Conservation (phyloP, 495 filamentous ascomycete genomes). For the Symbiotaphrina buchneri region DNA sequence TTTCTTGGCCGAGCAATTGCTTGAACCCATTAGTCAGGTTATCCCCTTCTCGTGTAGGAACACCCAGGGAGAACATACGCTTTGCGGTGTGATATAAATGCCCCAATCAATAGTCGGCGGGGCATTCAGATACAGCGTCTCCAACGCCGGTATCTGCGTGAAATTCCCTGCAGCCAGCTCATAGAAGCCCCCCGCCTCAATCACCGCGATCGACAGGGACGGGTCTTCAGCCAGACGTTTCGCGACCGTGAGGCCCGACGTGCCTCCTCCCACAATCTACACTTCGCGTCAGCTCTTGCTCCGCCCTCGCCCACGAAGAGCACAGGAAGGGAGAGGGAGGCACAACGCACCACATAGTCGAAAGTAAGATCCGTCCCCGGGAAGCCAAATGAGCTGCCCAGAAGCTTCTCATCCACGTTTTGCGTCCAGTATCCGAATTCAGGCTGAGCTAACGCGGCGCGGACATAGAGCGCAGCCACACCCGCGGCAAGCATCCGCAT, state of each 20-base stretch:
- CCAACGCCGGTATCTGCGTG: slow-evolving; percentile 17
- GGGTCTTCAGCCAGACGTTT: slow-evolving; percentile 19
- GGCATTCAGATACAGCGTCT: slow-evolving; percentile 6
- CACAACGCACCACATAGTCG: slow-evolving; percentile 16
- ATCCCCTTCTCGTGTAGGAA: slow-evolving; percentile 5
- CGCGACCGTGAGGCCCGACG: slow-evolving; percentile 24
- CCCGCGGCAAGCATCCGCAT: too few species aligned
- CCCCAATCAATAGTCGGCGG: slow-evolving; percentile 23
- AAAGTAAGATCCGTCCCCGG: slow-evolving; percentile 9
- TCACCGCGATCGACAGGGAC: slow-evolving; percentile 17
- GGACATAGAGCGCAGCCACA: too few species aligned
- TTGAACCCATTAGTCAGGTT: slow-evolving; percentile 2
- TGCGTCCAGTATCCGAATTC: too few species aligned
- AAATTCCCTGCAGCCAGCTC: slow-evolving; percentile 22
- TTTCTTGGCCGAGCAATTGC: slow-evolving; percentile 7
- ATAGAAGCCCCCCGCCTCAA: slow-evolving; percentile 36
- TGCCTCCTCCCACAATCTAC: slow-evolving; percentile 35
- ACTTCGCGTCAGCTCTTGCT: too few species aligned
- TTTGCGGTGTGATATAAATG: slow-evolving; percentile 17
- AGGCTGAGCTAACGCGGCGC: too few species aligned
- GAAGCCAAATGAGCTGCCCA: slow-evolving; percentile 2
- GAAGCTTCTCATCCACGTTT: too few species aligned
- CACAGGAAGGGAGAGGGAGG: too few species aligned
- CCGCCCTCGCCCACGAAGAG: too few species aligned
- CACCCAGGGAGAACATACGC: slow-evolving; percentile 9